These are phyloP conservation scores for Endocalyx cinctus DNA, from an alignment of 2,329 filamentous ascomycete species.

Conservation along the genomic window DNA sequence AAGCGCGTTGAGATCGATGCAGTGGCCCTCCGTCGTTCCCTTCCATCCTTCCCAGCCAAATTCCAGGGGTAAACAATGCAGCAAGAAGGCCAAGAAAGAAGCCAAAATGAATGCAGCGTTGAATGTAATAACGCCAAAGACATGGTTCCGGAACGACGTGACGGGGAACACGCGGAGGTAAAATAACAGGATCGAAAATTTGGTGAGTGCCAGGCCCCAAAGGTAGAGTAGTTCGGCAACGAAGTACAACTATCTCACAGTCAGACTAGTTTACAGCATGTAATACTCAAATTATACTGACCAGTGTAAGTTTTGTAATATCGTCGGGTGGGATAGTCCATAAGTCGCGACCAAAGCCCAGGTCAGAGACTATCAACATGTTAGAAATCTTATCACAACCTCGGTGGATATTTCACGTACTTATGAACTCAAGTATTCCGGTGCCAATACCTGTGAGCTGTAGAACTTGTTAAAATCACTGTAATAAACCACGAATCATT, in stretches of 20 bases:
- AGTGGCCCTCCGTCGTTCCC: conserved; percentile 25
- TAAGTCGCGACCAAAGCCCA: conserved; percentile 23
- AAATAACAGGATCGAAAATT: conserved; percentile 34
- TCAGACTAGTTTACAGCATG: too few species aligned
- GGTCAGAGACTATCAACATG: too few species aligned
- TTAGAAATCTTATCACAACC: too few species aligned
- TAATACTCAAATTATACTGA: too few species aligned
- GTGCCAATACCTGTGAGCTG: too few species aligned
- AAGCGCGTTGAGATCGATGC: conserved; percentile 27
- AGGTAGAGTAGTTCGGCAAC: conserved; percentile 14
- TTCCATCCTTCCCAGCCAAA: conserved; percentile 35
- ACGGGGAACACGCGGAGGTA: conserved; percentile 33
- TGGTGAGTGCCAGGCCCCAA: conserved; percentile 27
- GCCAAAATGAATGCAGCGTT: conserved; percentile 17
- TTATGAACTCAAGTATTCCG: too few species aligned
- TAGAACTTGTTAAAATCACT: too few species aligned
- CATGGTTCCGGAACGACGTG: conserved; percentile 8
- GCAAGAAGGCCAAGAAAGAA: conserved; percentile 21
- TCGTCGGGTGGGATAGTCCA: conserved; percentile 21
- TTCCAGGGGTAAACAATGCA: conserved; percentile 29
- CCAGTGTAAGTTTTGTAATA: conserved; percentile 20
- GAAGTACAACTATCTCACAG: too few species aligned
- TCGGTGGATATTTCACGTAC: too few species aligned
- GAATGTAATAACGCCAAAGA: conserved; percentile 17
- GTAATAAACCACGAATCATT: too few species aligned